These are phyloP conservation scores for Drechslera avenae DNA, from an alignment of 2,329 filamentous ascomycete species.

Conservation along the genomic window DNA sequence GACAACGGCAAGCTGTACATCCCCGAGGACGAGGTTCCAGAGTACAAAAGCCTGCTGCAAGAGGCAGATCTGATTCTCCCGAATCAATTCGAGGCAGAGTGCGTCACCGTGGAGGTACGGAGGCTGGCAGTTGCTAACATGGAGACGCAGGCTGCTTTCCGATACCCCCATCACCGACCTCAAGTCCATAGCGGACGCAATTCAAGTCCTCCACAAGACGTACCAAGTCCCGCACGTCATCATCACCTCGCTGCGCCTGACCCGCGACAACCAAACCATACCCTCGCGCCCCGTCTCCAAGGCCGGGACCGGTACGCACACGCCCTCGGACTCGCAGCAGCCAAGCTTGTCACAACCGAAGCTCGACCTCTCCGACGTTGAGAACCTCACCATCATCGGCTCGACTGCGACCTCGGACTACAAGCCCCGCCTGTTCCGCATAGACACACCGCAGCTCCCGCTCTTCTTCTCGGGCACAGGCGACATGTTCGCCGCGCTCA, in stretches of 20 bases:
- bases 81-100: conserved; percentile 98
- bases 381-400: conserved; percentile 72
- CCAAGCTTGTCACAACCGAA: conserved; percentile 20
- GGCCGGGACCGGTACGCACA: conserved; percentile 31
- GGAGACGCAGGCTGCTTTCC: conserved; percentile 70
- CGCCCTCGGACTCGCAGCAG: conserved; percentile 23
- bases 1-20: conserved; percentile 94
- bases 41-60: conserved; percentile 78
- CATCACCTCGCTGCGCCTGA: conserved; percentile 84
- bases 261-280: conserved; percentile 56
- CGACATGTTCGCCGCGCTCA: conserved; percentile 96
- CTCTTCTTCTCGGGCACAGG: conserved; percentile 96
- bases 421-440: conserved; percentile 80
- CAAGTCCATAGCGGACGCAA: conserved; percentile 71
- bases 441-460: conserved; percentile 84
- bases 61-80: conserved; percentile 91
- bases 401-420: conserved; percentile 70
- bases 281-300: conserved; percentile 42
- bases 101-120: conserved; percentile 39
- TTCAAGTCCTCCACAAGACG: conserved; percentile 74
- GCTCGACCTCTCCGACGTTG: conserved; percentile 16
- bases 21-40: conserved; percentile 85
- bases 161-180: conserved; percentile 82
- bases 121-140: neutral
- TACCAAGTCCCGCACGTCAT: conserved; percentile 86